A percentile compares a stretch with the other conserved stretches of the same genome.
These are phyloP conservation scores for Chytriomyces confervae DNA, from an alignment of 192 early-diverging fungal genomes.

Conservation along the genomic window DNA sequence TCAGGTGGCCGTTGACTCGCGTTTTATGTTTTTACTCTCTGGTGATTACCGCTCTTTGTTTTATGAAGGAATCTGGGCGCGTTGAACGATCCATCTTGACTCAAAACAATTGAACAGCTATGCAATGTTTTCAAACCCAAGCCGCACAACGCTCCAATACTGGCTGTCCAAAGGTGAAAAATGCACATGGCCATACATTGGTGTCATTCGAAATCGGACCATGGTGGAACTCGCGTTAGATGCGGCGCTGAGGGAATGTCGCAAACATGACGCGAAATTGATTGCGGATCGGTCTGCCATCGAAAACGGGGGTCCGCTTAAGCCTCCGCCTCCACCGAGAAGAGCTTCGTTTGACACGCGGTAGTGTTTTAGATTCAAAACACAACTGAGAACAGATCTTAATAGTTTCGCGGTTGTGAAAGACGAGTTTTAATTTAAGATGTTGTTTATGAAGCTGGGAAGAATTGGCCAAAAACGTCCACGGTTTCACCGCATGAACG, in stretches of 20 bases:
- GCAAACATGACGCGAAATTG: neutral
- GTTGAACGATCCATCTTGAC: too few species aligned
- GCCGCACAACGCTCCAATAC: constrained; percentile 62
- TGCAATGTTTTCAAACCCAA: constrained; percentile 73
- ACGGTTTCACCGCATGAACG: too few species aligned
- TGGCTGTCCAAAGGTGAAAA: constrained; percentile 83
- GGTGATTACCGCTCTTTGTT: too few species aligned
- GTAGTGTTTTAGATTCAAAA: too few species aligned
- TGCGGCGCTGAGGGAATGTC: neutral
- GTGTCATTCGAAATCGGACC: constrained; percentile 70
- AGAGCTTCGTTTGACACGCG: neutral
- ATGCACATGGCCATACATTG: constrained; percentile 77
- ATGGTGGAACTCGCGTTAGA: constrained; percentile 76
- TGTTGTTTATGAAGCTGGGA: too few species aligned
- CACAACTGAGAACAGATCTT: too few species aligned
- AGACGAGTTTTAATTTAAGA: too few species aligned
- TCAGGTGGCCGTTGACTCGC: too few species aligned
- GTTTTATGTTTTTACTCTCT: too few species aligned
- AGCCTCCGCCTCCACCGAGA: neutral
- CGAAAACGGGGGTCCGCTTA: neutral
- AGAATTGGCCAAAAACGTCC: too few species aligned
- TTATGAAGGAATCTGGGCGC: too few species aligned
- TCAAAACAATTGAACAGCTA: constrained; percentile 48
- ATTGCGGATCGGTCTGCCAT: neutral
- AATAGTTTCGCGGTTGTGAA: too few species aligned